Evolutionary conservation across 495 filamentous ascomycete species (phyloP), one percentile per base, ranked within the genome.

Genomic region (Aspergillus taichungensis): DNA sequence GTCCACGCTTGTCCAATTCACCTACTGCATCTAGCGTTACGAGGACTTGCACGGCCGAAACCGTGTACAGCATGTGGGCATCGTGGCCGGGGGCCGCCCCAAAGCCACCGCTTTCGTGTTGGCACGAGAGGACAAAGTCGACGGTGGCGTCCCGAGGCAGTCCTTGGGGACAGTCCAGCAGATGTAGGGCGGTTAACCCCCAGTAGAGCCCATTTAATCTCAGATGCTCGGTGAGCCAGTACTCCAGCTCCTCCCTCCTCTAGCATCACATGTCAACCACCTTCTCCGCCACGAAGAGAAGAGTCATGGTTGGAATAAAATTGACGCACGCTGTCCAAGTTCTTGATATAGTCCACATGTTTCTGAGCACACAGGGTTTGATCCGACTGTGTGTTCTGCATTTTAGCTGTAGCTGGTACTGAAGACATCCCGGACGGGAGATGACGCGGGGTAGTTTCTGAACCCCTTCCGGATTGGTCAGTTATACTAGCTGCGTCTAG

Each of bases 141-240:
- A 98, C 82, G 28, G 88, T 84, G 47, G 88, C 80, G 33, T 82
- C 71, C 28, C 89, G 82, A 11, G 90, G 82, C 6, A 98, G 75
- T 5, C 83, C 87, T 30, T 90, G 75, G 6, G 88, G 86, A 41
- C 78, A 80, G 38, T 81, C 78, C 34, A 98, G 79, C 11, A 97
- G 74, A 68, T 95, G 83, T 6, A 97, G 76, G 10, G 91, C 84
- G 3, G 80, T 91, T 43, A 98, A 69, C 24, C 94, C 92, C 92
- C 92, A 98, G 66, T 98, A 98, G 31, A 97, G 76, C 30, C 92
- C 92, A 59, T 89, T 95, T 30, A 97, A 72, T 37, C 92, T 87
- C 42, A 98, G 79, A 57, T 98, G 92, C 64, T 96, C 89, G 6
- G 94, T 97, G 52, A 96, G 75, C 82, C 89, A 94, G 68, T 97